Evolutionary conservation across 306 rosid genomes (phyloP).

Genomic region (Biancaea sappan): DNA sequence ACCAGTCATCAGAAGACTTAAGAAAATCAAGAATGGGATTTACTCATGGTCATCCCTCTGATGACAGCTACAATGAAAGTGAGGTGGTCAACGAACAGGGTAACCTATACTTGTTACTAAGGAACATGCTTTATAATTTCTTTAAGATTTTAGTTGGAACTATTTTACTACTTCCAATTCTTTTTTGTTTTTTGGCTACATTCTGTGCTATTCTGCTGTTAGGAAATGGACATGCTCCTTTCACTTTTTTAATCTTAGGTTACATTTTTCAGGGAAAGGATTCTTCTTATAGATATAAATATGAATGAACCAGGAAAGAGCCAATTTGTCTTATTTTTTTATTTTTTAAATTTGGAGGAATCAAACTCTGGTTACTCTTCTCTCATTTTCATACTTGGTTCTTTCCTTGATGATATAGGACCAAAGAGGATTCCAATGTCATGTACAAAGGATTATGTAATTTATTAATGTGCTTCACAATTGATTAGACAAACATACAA

Average conservation of each 20-base stretch:
- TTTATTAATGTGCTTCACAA: not conserved
- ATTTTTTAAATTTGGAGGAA: slow-evolving; percentile 9
- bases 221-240: slow-evolving; percentile 14
- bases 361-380: not conserved
- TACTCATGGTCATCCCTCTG: slow-evolving; percentile 77
- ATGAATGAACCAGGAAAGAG: slow-evolving; percentile 2
- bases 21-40: slow-evolving; percentile 99
- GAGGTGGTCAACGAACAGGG: slow-evolving; percentile 88
- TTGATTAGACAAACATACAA: not conserved
- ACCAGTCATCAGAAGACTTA: slow-evolving; percentile 84
- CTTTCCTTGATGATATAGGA: not conserved
- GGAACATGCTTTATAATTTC: not conserved
- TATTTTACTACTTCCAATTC: not conserved
- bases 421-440: not conserved
- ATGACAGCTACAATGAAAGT: slow-evolving; percentile 80
- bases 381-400: not conserved
- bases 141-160: slow-evolving; percentile 5
- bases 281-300: slow-evolving; percentile 14
- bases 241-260: slow-evolving; percentile 9
- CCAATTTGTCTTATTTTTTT: not conserved
- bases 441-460: not conserved
- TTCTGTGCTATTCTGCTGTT: slow-evolving; percentile 15
- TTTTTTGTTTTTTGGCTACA: not conserved
- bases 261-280: not conserved
- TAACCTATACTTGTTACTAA: slow-evolving; percentile 35